A percentile compares a stretch with the other conserved stretches of the same genome.
Evolutionary conservation across 23 red algal species (phyloP).

Genomic region (Gracilaria gracilis): DNA sequence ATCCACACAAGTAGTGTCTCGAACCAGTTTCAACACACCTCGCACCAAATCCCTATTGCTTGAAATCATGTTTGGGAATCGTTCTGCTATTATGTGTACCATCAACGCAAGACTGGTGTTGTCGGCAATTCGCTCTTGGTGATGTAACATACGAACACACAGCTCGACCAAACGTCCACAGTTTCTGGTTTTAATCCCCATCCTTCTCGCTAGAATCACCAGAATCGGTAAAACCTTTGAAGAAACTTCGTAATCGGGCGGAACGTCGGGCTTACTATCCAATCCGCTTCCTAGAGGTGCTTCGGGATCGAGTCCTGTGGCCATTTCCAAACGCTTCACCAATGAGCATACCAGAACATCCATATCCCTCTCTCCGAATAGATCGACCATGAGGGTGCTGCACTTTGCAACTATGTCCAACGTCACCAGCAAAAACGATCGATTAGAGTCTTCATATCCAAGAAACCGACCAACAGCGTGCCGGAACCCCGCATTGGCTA

Average conservation of each 20-base stretch:
- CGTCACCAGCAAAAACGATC: slow-evolving; percentile 22
- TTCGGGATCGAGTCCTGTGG: slow-evolving; percentile 26
- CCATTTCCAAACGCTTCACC: slow-evolving; percentile 20
- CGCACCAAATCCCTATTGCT: slow-evolving; percentile 24
- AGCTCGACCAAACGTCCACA: slow-evolving; percentile 11
- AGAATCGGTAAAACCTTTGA: slow-evolving; percentile 36
- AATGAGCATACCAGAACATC: slow-evolving; percentile 9
- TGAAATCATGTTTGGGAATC: slow-evolving; percentile 19
- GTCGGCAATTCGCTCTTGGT: slow-evolving; percentile 16
- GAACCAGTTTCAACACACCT: slow-evolving; percentile 25
- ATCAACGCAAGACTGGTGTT: slow-evolving; percentile 19
- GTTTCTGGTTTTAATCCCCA: slow-evolving; percentile 14
- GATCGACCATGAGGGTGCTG: slow-evolving; percentile 6
- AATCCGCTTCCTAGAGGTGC: not conserved
- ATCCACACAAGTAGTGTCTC: slow-evolving; percentile 22
- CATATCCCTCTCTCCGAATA: slow-evolving; percentile 15
- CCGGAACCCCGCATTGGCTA: slow-evolving; percentile 6
- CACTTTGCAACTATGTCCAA: slow-evolving; percentile 32
- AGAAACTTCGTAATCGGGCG: slow-evolving; percentile 24
- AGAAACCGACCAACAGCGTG: slow-evolving; percentile 28
- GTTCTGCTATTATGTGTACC: not conserved
- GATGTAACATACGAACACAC: slow-evolving; percentile 20
- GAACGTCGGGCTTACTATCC: not conserved
- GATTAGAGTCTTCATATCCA: not conserved
- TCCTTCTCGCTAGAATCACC: not conserved